Base-by-base conservation (phyloP, 2,329 filamentous ascomycete species). In the Thermoascus crustaceus region DNA sequence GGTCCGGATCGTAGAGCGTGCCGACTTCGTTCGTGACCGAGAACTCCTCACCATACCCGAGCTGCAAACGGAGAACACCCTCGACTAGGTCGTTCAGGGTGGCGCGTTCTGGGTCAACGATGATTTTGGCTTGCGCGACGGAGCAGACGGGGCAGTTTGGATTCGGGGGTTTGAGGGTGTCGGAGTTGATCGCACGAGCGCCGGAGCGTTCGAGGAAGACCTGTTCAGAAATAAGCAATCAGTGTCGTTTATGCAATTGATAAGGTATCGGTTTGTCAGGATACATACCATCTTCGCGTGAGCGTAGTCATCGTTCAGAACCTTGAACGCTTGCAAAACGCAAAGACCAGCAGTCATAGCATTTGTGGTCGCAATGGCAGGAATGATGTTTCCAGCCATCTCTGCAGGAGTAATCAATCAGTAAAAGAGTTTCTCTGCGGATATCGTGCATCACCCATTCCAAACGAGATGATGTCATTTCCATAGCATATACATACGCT, bases 371-470 rank as follows among this genome's bases (percentile, higher is more conserved):
- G 91, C 91, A 55, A 98, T 98, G 2, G 91, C 91, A 1, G 91
- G 91, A 42, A 98, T 98, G 51, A 98, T 98, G 57, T 98, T 98
- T 35, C 91, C 91, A 3, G 91, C 91, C 89, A 96, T 98, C 63
- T 98, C 84, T 73, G 31, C 50, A 25, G 45, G 39, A 29, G 35
- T 19, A 20, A 13, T 42, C 30, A 43, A 41, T 35, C 36, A 46
- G 33, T 34, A 14, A 8, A 16, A 14, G 18, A 26, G 5, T n/a
- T n/a, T n/a, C n/a, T n/a, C n/a, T n/a, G n/a, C n/a, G n/a, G n/a
- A n/a, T n/a, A n/a, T n/a, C n/a, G n/a, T n/a, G n/a, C n/a, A n/a
- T n/a, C n/a, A n/a, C n/a, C n/a, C n/a, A n/a, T n/a, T n/a, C n/a
- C n/a, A n/a, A n/a, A n/a, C n/a, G n/a, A n/a, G n/a, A n/a, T n/a